phyloP scores from a whole-genome alignment of 2,329 filamentous ascomycete species.

The Ceratocystis smalleyi region DNA sequence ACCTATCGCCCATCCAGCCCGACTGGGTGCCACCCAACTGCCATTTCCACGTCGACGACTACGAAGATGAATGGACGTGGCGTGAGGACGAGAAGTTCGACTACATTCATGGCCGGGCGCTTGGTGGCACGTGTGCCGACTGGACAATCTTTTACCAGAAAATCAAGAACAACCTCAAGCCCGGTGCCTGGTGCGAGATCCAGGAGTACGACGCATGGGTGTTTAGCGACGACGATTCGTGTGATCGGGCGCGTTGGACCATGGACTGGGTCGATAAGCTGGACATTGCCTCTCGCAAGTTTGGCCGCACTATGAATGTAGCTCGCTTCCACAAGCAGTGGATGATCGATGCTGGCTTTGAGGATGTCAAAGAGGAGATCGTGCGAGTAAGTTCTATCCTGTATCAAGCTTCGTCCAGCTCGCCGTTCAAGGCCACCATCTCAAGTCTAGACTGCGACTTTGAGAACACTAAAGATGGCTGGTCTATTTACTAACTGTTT shows the following conservation, averaged over 20 bases:
- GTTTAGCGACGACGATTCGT: constrained; percentile 27
- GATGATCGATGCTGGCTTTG: constrained; percentile 27
- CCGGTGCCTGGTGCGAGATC: constrained; percentile 27
- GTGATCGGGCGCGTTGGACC: constrained; percentile 26
- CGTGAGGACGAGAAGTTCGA: constrained; percentile 26
- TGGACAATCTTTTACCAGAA: constrained; percentile 24
- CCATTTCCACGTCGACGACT: constrained; percentile 50
- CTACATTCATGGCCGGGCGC: constrained; percentile 21
- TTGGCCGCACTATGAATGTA: constrained; percentile 28
- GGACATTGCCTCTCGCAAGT: constrained; percentile 24
- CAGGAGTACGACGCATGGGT: constrained; percentile 28
- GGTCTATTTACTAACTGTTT: neutral
- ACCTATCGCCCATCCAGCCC: constrained; percentile 44
- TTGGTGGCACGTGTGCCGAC: constrained; percentile 22
- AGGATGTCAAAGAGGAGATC: constrained; percentile 24
- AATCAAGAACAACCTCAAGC: constrained; percentile 22
- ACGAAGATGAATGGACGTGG: constrained; percentile 35
- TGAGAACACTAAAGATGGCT: too few species aligned
- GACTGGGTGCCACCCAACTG: constrained; percentile 45
- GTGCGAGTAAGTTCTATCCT: constrained; percentile 20
- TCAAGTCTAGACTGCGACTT: neutral
- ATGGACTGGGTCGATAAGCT: constrained; percentile 28
- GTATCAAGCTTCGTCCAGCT: too few species aligned
- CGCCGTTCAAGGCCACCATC: too few species aligned
- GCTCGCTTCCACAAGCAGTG: constrained; percentile 25